phyloP scores from a whole-genome alignment of 2,329 filamentous ascomycete species.

The Exophiala sideris region DNA sequence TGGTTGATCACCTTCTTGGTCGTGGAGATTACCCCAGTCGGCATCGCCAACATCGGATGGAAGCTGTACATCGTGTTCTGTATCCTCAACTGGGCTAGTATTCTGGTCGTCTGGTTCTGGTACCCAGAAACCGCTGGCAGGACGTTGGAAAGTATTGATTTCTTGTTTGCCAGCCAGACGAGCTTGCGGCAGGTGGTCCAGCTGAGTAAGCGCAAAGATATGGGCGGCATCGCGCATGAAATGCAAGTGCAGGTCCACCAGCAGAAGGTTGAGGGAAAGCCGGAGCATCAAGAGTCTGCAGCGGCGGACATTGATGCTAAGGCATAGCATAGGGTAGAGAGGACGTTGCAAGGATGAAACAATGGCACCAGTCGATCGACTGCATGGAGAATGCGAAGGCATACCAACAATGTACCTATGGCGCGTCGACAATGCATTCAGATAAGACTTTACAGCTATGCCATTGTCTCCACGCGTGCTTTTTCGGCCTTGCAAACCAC shows the following conservation, averaged over 20 bases:
- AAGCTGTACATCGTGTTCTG: slow-evolving; percentile 31
- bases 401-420: too few species aligned
- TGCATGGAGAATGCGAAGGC: too few species aligned
- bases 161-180: slow-evolving; percentile 21
- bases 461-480: too few species aligned
- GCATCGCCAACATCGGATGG: slow-evolving; percentile 24
- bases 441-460: too few species aligned
- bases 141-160: slow-evolving; percentile 31
- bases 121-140: slow-evolving; percentile 32
- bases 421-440: too few species aligned
- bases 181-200: background rate
- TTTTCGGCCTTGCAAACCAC: too few species aligned
- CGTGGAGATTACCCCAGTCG: slow-evolving; percentile 57
- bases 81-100: slow-evolving; percentile 21
- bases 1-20: slow-evolving; percentile 64
- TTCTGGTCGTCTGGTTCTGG: slow-evolving; percentile 12
- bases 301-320: background rate
- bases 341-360: background rate
- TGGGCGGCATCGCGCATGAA: background rate
- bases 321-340: background rate
- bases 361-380: too few species aligned
- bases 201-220: background rate
- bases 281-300: background rate
- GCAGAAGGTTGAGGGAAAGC: background rate
- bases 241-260: background rate